Conservation (phyloP, 805 yeast species). For the Pichia cephalocereana region DNA sequence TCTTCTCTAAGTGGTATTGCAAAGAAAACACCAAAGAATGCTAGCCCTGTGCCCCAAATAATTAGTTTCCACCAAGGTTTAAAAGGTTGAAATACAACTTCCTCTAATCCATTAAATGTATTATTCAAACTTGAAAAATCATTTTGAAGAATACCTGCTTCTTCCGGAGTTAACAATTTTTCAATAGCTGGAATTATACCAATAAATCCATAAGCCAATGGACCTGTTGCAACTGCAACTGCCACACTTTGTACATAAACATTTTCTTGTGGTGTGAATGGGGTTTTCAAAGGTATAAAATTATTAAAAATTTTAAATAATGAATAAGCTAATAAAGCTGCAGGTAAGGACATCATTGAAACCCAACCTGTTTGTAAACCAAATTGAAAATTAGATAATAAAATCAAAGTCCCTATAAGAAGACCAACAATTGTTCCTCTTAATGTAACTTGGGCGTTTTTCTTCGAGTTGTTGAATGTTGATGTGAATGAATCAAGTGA, state of each 20-base stretch:
- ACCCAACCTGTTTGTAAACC: conserved; percentile 99
- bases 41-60: conserved; percentile 79
- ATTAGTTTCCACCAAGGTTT: conserved; percentile 42
- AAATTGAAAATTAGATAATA: conserved; percentile 88
- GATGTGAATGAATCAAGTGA: neutral
- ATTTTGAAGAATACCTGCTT: conserved; percentile 47
- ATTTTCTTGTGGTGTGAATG: conserved; percentile 84
- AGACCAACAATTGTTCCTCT: conserved; percentile 72
- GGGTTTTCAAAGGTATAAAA: conserved; percentile 22
- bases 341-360: conserved; percentile 96
- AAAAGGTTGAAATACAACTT: conserved; percentile 22
- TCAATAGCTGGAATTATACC: conserved; percentile 96
- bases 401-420: conserved; percentile 75
- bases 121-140: conserved; percentile 12
- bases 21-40: conserved; percentile 91
- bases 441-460: conserved; percentile 66
- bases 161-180: conserved; percentile 70
- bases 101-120: neutral
- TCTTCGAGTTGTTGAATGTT: conserved; percentile 15
- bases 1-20: conserved; percentile 84
- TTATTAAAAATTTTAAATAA: conserved; percentile 52
- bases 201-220: conserved; percentile 87
- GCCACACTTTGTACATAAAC: conserved; percentile 88
- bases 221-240: conserved; percentile 97
- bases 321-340: conserved; percentile 82